A percentile compares a stretch with the other conserved stretches of the same genome.
phyloP scores from a whole-genome alignment of 306 rosid genomes.

The Psophocarpus tetragonolobus region DNA sequence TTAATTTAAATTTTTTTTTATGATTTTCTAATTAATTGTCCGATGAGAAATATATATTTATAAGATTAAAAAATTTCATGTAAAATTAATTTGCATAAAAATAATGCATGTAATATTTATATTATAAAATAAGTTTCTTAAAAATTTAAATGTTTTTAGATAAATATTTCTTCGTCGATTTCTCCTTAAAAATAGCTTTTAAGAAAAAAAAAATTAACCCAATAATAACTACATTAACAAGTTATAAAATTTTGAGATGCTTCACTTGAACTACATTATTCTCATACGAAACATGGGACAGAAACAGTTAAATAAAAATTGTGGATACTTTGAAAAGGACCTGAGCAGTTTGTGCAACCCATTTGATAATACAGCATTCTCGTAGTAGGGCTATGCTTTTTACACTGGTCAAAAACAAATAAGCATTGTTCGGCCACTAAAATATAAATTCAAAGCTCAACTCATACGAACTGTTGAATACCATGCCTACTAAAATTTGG shows the following conservation, averaged over 20 bases:
- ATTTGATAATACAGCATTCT: background rate
- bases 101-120: too few relatives aligned
- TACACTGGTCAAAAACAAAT: background rate
- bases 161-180: too few relatives aligned
- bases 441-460: conserved; percentile 7
- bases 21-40: too few relatives aligned
- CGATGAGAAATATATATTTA: too few relatives aligned
- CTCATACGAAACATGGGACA: background rate
- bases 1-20: too few relatives aligned
- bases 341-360: background rate
- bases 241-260: background rate
- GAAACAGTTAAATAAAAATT: background rate
- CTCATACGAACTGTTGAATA: conserved; percentile 21
- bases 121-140: too few relatives aligned
- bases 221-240: too few relatives aligned
- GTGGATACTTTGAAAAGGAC: background rate
- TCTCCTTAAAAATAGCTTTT: too few relatives aligned
- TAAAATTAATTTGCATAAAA: too few relatives aligned
- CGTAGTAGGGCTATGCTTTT: background rate
- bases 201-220: too few relatives aligned
- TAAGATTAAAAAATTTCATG: too few relatives aligned
- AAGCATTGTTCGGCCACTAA: background rate
- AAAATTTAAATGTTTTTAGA: too few relatives aligned
- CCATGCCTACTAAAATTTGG: conserved; percentile 24
- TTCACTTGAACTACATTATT: background rate